Evolutionary conservation across 2,329 filamentous ascomycete genomes (phyloP), one percentile per base, ranked within the genome.

Genomic region (Byssothecium circinans): DNA sequence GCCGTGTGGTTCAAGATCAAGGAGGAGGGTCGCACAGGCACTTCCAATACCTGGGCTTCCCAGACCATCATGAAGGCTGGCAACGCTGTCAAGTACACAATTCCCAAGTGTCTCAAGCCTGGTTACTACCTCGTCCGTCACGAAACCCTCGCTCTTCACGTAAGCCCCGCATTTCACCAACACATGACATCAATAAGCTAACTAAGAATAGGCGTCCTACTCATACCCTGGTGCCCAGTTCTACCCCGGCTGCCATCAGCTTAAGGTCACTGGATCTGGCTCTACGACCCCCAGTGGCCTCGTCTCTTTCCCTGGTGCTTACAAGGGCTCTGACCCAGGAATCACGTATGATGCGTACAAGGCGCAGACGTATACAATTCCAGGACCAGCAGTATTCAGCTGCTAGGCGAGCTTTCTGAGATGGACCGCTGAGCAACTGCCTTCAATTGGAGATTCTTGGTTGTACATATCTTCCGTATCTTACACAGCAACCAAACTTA

Each of bases 111-210:
- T 65, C 70, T 83, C 32, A 69, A 74, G 35, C 66, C 75, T 0
- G 80, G 80, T 1, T 79, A 79, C 72, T 82, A 83, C 64, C 76
- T 83, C 45, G 79, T 83, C 19, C 78, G 80, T 40, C 80, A 83
- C 57, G 80, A 83, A 64, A 76, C 80, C 58, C 77, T 82, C 50
- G 80, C 80, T 3, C 72, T 83, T 41, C 80, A 82, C 63, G 56
- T 32, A 32, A 32, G 29, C 29, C 29, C 14, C 29, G 14, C 29
- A 14, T 14, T 32, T 32, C 29, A 32, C 29, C 14, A 4, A 32
- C 23, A 25, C 23, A n/a, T n/a, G n/a, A n/a, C 10, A 25, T 25
- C 10, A 25, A 25, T 10, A 5, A 32, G 29, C 29, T 32, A 32
- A 32, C 14, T 14, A 14, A 14, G 14, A 4, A 32, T 32, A 32